Evolutionary conservation across 139 green algal genomes (phyloP), one percentile per base, ranked within the genome.

Genomic region (Asterochloris erici): DNA sequence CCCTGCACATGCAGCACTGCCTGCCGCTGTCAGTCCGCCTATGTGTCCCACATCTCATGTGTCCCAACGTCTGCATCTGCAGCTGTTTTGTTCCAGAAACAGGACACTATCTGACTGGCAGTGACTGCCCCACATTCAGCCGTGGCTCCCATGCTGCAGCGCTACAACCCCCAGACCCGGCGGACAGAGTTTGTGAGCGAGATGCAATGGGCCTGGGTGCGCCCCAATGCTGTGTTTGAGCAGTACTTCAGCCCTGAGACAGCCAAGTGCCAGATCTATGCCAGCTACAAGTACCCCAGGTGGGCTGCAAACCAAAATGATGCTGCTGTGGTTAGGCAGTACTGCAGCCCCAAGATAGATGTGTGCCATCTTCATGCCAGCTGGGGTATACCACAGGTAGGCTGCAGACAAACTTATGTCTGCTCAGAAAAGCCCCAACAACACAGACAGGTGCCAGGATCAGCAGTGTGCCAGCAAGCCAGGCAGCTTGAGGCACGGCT

Each of bases 211-310:
- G 54, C 28, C 11, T 79, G 74, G 74, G 74, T 79, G 47, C 23
- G 28, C 21, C 74, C 74, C 10, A 68, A 68, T 69, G 74, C 21
- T 79, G 47, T 68, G 14, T 79, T 79, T 79, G 74, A 79, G 54
- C 74, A 79, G 54, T 79, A 79, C 47, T 79, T 79, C 74, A 79
- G 74, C 17, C 74, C 74, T 13, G 74, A 79, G 21, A 79, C 68
- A 60, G 47, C 54, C 23, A 38, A 79, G 16, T 68, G 64, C 54
- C 74, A 79, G 38, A 79, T 69, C 12, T 54, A 68, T 24, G 74
- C 74, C 17, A 61, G 54, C 17, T 79, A 79, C 47, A 54, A 79
- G 12, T 79, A 79, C 74, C 74, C 74, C 29, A 54, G 38, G 38
- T 54, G 38, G 38, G 38, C 38, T 54, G 38, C 19, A 27, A 15